Conservation (phyloP, 352 stramenopile species). For the Pythium oligandrum region DNA sequence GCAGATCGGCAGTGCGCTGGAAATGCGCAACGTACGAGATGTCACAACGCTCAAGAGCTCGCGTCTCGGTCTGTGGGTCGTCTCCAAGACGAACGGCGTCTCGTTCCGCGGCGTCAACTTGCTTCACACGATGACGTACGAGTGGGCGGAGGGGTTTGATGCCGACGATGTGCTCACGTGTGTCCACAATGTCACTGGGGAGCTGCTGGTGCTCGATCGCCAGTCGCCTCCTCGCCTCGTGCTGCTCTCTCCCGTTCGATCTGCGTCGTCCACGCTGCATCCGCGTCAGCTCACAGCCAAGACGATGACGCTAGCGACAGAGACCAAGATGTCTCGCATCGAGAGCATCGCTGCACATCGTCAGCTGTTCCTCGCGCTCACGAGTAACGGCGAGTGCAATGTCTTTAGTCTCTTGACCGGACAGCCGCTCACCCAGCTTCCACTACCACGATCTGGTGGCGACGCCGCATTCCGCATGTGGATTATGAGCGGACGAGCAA, state of each 20-base stretch:
- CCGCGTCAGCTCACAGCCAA: constrained; percentile 1
- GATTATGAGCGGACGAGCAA: constrained; percentile 42
- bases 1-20: constrained; percentile 59
- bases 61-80: constrained; percentile 62
- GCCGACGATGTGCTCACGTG: constrained; percentile 25
- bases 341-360: constrained; percentile 31
- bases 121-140: constrained; percentile 30
- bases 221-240: constrained; percentile 33
- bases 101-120: constrained; percentile 54
- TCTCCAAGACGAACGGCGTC: constrained; percentile 46
- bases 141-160: constrained; percentile 27
- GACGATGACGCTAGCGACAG: background rate
- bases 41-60: constrained; percentile 45
- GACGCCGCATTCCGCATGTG: constrained; percentile 19
- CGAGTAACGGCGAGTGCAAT: constrained; percentile 11
- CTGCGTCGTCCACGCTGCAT: background rate
- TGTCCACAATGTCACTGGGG: constrained; percentile 71
- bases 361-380: constrained; percentile 32
- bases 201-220: constrained; percentile 50
- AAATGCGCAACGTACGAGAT: constrained; percentile 23
- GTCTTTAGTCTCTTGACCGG: constrained; percentile 61
- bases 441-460: constrained; percentile 14
- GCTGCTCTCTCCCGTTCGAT: constrained; percentile 22
- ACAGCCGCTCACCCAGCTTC: constrained; percentile 28
- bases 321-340: constrained; percentile 3